These are phyloP conservation scores for Geotrichum candidum DNA, from an alignment of 1,139 yeast species.

Conservation along the genomic window DNA sequence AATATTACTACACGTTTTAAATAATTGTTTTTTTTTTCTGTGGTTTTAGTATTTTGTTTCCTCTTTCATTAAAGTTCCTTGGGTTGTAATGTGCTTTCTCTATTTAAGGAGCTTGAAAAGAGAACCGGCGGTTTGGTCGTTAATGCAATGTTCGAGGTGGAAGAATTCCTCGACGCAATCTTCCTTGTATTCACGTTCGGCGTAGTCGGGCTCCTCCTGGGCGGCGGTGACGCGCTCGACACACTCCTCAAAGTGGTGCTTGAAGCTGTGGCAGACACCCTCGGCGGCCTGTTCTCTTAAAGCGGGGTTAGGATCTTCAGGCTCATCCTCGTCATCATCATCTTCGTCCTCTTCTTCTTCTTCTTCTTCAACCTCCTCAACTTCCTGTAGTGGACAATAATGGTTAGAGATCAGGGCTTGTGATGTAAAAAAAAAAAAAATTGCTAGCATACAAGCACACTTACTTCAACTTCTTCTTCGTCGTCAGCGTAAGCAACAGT, in stretches of 20 bases:
- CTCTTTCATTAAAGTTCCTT: neutral
- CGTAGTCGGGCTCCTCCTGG: conserved; percentile 78
- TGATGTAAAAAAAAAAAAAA: neutral
- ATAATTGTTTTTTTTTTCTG: neutral
- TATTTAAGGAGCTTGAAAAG: conserved; percentile 44
- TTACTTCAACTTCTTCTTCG: conserved; percentile 34
- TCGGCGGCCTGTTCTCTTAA: conserved; percentile 42
- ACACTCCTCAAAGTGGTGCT: conserved; percentile 93
- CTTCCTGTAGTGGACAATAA: neutral
- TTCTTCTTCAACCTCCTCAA: conserved; percentile 23
- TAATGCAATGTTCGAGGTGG: conserved; percentile 92
- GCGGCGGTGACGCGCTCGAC: conserved; percentile 88
- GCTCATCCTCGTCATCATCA: conserved; percentile 38
- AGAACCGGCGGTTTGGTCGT: conserved; percentile 89
- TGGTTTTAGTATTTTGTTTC: neutral
- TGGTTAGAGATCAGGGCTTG: conserved; percentile 11
- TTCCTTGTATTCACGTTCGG: conserved; percentile 73
- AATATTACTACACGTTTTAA: neutral
- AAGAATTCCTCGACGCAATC: conserved; percentile 97
- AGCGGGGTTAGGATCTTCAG: conserved; percentile 33
- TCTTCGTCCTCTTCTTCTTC: conserved; percentile 35
- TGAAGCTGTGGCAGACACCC: conserved; percentile 63
- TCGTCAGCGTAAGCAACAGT: conserved; percentile 83
- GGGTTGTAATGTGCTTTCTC: neutral
- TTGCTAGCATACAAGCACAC: neutral